Evolutionary conservation across 257 asterid genomes (phyloP).

Genomic region (Apocynum venetum): DNA sequence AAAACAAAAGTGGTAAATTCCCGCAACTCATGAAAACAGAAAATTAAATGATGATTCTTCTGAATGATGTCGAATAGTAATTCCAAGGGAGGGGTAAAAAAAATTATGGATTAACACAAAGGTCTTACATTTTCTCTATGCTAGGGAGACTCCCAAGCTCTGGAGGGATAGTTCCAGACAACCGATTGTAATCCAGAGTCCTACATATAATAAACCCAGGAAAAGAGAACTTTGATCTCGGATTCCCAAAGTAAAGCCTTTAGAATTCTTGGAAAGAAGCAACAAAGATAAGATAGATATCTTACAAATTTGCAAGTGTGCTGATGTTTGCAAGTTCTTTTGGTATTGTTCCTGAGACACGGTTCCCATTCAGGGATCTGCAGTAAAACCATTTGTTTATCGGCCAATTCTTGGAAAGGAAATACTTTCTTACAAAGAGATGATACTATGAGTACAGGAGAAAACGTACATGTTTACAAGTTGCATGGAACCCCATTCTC

Average conservation of each 20-base stretch:
- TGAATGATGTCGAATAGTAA: background rate
- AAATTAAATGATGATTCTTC: too few relatives aligned
- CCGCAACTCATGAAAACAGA: background rate
- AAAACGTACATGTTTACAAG: conserved; percentile 45
- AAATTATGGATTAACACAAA: too few relatives aligned
- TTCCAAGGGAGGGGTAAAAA: too few relatives aligned
- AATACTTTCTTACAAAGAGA: background rate
- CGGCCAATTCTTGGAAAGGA: background rate
- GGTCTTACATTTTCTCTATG: conserved; percentile 46
- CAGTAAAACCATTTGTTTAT: conserved; percentile 15
- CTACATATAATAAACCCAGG: conserved; percentile 20
- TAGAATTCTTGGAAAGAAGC: background rate
- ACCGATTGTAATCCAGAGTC: conserved; percentile 50
- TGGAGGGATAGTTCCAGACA: conserved; percentile 63
- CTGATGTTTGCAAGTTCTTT: conserved; percentile 53
- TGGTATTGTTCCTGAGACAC: conserved; percentile 56
- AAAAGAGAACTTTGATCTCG: background rate
- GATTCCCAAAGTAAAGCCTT: background rate
- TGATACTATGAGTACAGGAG: background rate
- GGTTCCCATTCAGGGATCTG: conserved; percentile 62
- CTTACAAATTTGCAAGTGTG: conserved; percentile 53
- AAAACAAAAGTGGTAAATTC: background rate
- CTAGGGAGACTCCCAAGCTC: conserved; percentile 50
- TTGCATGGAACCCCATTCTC: conserved; percentile 63
- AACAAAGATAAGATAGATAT: background rate